A percentile compares a stretch with the other conserved stretches of the same genome.
phyloP scores from a whole-genome alignment of 176 grass and related monocot genomes.

The Avena atlantica region DNA sequence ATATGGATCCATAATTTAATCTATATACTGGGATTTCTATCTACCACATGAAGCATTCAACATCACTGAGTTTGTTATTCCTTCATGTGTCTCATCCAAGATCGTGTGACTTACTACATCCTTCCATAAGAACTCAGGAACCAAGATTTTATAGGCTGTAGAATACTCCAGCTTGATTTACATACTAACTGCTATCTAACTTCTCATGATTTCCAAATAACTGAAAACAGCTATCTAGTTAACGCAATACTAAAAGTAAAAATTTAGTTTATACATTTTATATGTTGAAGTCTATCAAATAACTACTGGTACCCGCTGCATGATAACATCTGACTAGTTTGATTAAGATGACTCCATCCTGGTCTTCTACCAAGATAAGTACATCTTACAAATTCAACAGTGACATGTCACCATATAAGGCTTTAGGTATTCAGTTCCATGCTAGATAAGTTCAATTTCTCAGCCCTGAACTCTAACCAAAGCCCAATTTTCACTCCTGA shows the following conservation, averaged over 20 bases:
- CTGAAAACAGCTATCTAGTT: not conserved
- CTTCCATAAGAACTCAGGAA: not conserved
- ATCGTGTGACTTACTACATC: not conserved
- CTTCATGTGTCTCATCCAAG: not conserved
- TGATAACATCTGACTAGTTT: constrained; percentile 9
- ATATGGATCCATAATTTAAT: not conserved
- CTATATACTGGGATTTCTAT: not conserved
- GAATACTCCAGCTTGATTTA: constrained; percentile 10
- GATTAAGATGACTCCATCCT: constrained; percentile 15
- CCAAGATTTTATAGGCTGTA: not conserved
- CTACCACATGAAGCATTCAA: constrained; percentile 1
- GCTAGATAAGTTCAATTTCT: too few relatives aligned
- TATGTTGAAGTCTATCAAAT: not conserved
- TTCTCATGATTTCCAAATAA: not conserved
- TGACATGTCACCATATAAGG: too few relatives aligned
- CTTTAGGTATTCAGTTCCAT: too few relatives aligned
- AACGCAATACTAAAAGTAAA: not conserved
- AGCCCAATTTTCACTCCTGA: too few relatives aligned
- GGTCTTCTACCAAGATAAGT: not conserved
- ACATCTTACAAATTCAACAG: constrained; percentile 24
- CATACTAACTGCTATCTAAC: not conserved
- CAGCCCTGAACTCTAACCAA: too few relatives aligned
- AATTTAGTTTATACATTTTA: not conserved
- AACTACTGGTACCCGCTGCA: not conserved
- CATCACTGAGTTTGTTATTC: not conserved